Evolutionary conservation across 75 land plant species (phyloP), one percentile per base, ranked within the genome.

Genomic region (Gnetum montanum): DNA sequence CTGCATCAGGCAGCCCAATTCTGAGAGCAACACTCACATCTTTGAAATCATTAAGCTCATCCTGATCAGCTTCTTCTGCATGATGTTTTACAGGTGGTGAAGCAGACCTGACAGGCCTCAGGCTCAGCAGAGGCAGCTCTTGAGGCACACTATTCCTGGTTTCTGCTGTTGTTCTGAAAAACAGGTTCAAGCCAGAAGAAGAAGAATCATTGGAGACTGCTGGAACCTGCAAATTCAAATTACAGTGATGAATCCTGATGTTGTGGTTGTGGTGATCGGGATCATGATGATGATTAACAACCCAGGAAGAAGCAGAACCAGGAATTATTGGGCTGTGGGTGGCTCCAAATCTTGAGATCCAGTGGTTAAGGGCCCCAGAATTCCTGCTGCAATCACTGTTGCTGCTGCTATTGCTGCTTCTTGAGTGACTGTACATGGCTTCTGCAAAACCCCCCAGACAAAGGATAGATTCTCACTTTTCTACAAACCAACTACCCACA

Each of bases 21-120:
- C 43, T 62, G 26, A 64, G 48, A 4, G 67, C 67, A 46, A 64
- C 67, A 20, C 62, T 64, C 37, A 64, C 67, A 57, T 64, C 58
- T n/a, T n/a, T n/a, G n/a, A n/a, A n/a, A n/a, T n/a, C n/a, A n/a
- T n/a, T n/a, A n/a, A n/a, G n/a, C 27, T 64, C 67, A 26, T 64
- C 65, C 27, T 31, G 25, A 1, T 64, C 67, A 4, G 43, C 28
- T 18, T 41, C 43, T 15, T 5, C 43, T 41, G 43, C 43, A 41
- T 41, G 43, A 3, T 15, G 12, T 15, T 15, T 3, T 15, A 18
- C 43, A 15, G 7, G 13, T 41, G 13, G 16, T 15, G 43, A 41
- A n/a, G n/a, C n/a, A 18, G 43, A 18, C 43, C 43, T 41, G 13
- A 18, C 16, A 41, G 43, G 43, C 16, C 43, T 41, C n/a, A 41